These are phyloP conservation scores for Umbelopsis sp. DNA, from an alignment of 192 early-diverging fungal genomes.

Conservation along the genomic window DNA sequence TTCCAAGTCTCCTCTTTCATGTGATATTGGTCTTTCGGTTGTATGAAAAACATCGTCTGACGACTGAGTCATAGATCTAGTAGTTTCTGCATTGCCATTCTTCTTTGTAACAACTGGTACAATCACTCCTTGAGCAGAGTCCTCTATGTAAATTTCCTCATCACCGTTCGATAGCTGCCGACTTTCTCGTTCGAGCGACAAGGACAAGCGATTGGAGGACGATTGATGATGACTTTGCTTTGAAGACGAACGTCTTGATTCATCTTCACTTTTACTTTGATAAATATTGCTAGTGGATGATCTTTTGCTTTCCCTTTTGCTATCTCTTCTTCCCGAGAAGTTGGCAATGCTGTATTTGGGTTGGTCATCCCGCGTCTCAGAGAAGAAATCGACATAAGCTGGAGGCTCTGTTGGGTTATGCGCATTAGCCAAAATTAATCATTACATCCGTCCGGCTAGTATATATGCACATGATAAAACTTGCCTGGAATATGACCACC, in stretches of 20 bases:
- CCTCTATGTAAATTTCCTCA: slow-evolving; percentile 14
- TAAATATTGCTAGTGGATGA: background rate
- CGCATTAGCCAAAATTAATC: background rate
- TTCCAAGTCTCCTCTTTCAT: background rate
- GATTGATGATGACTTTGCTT: background rate
- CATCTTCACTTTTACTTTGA: slow-evolving; percentile 1
- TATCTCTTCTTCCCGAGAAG: background rate
- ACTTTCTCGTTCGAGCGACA: background rate
- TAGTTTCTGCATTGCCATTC: background rate
- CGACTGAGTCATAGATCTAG: slow-evolving; percentile 6
- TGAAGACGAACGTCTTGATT: background rate
- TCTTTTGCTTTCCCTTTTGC: background rate
- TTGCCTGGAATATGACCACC: slow-evolving; percentile 57
- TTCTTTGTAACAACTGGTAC: slow-evolving; percentile 10
- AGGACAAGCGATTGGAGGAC: background rate
- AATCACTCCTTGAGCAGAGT: slow-evolving; percentile 2
- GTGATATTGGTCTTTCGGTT: background rate
- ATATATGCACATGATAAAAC: background rate
- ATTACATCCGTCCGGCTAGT: background rate
- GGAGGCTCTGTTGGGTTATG: background rate
- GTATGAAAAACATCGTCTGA: slow-evolving; percentile 16
- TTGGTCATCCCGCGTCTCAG: background rate
- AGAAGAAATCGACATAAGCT: slow-evolving; percentile 9
- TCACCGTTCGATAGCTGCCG: slow-evolving; percentile 10
- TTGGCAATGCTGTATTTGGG: slow-evolving; percentile 17